These are phyloP conservation scores for Aphanomyces euteiches DNA, from an alignment of 352 stramenopile genomes.

Conservation along the genomic window DNA sequence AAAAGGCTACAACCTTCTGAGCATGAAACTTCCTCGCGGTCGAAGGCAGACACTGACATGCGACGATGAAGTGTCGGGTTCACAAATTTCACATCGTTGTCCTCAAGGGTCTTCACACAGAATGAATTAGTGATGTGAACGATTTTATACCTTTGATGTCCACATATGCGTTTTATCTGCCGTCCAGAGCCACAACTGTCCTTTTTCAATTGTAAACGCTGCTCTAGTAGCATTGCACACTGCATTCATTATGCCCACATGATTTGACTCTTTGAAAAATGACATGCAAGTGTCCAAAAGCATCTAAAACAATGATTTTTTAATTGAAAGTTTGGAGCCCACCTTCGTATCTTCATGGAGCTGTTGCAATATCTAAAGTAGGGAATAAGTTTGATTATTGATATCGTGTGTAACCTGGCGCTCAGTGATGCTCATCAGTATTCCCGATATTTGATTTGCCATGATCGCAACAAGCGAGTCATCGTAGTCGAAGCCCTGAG, in stretches of 20 bases:
- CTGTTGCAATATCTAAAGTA: conserved; percentile 40
- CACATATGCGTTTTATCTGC: conserved; percentile 54
- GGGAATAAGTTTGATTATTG: not conserved
- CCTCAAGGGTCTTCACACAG: conserved; percentile 25
- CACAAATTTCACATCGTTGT: conserved; percentile 41
- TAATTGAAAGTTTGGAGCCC: not conserved
- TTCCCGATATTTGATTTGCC: conserved; percentile 55
- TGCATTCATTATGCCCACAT: conserved; percentile 69
- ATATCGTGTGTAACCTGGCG: conserved; percentile 38
- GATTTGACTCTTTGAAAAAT: conserved; percentile 80
- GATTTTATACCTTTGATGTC: conserved; percentile 51
- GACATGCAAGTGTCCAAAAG: conserved; percentile 68
- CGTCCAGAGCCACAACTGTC: conserved; percentile 67
- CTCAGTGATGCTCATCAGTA: conserved; percentile 63
- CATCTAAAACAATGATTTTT: conserved; percentile 20
- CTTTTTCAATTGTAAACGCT: conserved; percentile 61
- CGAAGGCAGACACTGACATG: conserved; percentile 15
- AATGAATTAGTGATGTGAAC: not conserved
- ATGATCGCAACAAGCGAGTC: conserved; percentile 77
- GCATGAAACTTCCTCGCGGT: conserved; percentile 21
- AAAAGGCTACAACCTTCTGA: conserved; percentile 15
- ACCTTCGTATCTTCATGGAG: conserved; percentile 61
- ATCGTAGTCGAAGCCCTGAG: conserved; percentile 55
- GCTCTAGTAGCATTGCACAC: conserved; percentile 72
- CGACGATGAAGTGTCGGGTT: conserved; percentile 32